phyloP scores from a whole-genome alignment of 164 flowering plant species.

The Chloranthus sessilifolius region DNA sequence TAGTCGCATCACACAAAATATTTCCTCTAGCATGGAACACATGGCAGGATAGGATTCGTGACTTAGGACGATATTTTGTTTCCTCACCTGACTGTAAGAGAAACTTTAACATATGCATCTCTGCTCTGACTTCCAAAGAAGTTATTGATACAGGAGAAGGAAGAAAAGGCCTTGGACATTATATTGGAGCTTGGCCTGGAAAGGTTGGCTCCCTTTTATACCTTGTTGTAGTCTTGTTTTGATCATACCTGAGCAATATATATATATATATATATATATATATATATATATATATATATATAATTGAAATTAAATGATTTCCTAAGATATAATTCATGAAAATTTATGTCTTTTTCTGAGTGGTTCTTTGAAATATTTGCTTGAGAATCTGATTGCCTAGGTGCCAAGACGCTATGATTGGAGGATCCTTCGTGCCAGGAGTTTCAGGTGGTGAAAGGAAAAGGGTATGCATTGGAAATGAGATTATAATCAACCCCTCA shows the following conservation, averaged over 20 bases:
- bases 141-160: constrained; percentile 68
- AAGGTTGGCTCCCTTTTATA: constrained; percentile 58
- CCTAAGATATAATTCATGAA: too few relatives aligned
- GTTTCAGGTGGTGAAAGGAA: constrained; percentile 98
- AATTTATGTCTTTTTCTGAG: too few relatives aligned
- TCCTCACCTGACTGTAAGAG: constrained; percentile 93
- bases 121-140: constrained; percentile 66
- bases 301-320: too few relatives aligned
- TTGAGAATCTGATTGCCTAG: too few relatives aligned
- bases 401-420: constrained; percentile 95
- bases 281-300: too few relatives aligned
- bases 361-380: too few relatives aligned
- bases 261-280: too few relatives aligned
- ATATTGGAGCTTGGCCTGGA: constrained; percentile 87
- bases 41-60: constrained; percentile 99
- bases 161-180: constrained; percentile 75
- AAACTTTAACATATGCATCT: constrained; percentile 84
- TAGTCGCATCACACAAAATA: too few relatives aligned
- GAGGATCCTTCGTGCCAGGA: constrained; percentile 94
- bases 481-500: constrained; percentile 91
- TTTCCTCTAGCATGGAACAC: too few relatives aligned
- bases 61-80: constrained; percentile 93
- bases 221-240: too few relatives aligned
- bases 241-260: too few relatives aligned
- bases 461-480: constrained; percentile 90